Base-by-base conservation (phyloP, 805 yeast species). In the Hanseniaspora vineae region DNA sequence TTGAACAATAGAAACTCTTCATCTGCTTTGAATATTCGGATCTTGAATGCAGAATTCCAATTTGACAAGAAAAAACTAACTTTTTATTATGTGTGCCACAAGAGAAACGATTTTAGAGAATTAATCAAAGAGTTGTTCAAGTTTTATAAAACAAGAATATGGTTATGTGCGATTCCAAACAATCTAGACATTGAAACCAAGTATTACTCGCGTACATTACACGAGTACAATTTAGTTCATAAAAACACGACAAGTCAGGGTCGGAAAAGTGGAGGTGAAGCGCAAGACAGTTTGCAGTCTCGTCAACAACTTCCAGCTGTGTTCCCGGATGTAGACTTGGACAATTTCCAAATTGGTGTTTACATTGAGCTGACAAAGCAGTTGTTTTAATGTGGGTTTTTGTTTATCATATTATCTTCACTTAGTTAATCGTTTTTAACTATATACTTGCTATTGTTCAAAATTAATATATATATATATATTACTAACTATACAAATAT, bases 1-100 rank as follows among this genome's bases (percentile, higher is more conserved):
- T 64, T 59, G 48, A 61, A 59, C 44, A 42, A 48, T 44, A 42
- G 48, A 51, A 32, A 49, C 51, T 46, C 66, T 66, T 53, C 69
- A 65, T 18, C 53, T 49, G 67, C 72, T 48, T 58, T 73, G 55
- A 69, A 70, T 58, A 66, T 84, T 70, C 75, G 76, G 55, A 72
- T 84, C 45, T 69, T 83, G 52, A 84, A 80, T 59, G 82, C 86
- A 1, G 94, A 84, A 61, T 84, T 81, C 62, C 94, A 84, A 63
- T 84, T 81, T 62, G 92, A 84, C 61, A 76, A 84, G 50, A 81
- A 82, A 59, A 84, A 84, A 55, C 69, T 84, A 51, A 84, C 82
- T 6, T 80, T 84, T 55, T 84, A 82, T 62, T 81, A 81, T 57
- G 71, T 69, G 48, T 72, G 81, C 56, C 71, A 75, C 44, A 78